Conservation (phyloP, 2,329 filamentous ascomycete species). For the Pyricularia sp. region DNA sequence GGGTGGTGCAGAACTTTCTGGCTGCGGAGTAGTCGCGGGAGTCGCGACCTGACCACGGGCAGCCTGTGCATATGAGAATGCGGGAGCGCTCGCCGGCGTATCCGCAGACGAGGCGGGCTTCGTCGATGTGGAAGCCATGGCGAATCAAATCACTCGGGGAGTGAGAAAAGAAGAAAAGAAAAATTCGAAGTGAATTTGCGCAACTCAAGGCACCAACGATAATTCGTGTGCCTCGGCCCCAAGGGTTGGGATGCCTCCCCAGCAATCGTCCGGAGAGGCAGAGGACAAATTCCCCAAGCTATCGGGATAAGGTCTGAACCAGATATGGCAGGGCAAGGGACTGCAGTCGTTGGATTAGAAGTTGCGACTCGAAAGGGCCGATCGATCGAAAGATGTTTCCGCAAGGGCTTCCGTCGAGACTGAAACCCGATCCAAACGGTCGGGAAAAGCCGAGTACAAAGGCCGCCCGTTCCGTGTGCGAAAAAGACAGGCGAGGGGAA, state of each 20-base stretch:
- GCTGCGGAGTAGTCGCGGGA: constrained; percentile 26
- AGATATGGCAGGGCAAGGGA: not conserved
- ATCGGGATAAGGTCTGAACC: not conserved
- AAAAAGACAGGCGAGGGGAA: not conserved
- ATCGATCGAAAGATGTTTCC: not conserved
- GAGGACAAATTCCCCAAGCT: constrained; percentile 6
- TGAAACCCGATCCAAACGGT: not conserved
- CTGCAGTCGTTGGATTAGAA: not conserved
- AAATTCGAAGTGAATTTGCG: not conserved
- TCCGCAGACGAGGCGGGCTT: constrained; percentile 5
- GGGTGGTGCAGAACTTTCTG: constrained; percentile 21
- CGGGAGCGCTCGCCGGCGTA: constrained; percentile 44
- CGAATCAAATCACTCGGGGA: not conserved
- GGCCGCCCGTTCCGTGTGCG: not conserved
- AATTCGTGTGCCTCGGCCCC: constrained; percentile 6
- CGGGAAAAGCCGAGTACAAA: constrained; percentile 1
- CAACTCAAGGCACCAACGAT: not conserved
- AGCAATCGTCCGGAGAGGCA: constrained; percentile 11
- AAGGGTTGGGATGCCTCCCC: constrained; percentile 7
- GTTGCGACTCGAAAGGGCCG: not conserved
- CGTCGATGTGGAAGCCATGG: constrained; percentile 1
- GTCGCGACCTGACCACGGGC: constrained; percentile 63
- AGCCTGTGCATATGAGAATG: constrained; percentile 93
- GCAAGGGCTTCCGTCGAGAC: not conserved
- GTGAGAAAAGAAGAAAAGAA: not conserved